Evolutionary conservation across 2,329 filamentous ascomycete genomes (phyloP), one percentile per base, ranked within the genome.

Genomic region (Cladophialophora bantiana): DNA sequence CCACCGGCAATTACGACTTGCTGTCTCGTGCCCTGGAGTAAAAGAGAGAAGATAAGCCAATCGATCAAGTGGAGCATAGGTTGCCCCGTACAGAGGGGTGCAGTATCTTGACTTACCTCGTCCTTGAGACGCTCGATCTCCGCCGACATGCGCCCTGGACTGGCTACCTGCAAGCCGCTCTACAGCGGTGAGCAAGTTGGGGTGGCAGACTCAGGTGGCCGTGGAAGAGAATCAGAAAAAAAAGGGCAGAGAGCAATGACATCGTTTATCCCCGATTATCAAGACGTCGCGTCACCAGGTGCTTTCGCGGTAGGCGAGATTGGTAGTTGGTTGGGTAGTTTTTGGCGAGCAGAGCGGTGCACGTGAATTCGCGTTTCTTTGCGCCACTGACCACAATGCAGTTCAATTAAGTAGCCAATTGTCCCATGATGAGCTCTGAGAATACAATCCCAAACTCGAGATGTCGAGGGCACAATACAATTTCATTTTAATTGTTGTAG

Each of bases 1-100:
- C 86, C 89, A 73, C 89, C 89, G 64, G 89, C 88, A 71, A 86
- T 77, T 58, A 90, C 83, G 68, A 90, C 88, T 77, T 91, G 89
- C 72, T 81, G 79, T 79, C 84, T 86, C 67, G 88, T 88, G 79
- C 89, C 89, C 87, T 89, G 72, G 18, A 26, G 20, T 10, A 38
- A 15, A 15, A n/a, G n/a, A 18, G 13, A 35, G 20, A 61, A 38
- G 40, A 15, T 50, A 36, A 53, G 34, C 10, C 18, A 12, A 36
- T 36, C 15, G 12, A n/a, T 35, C 53, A 38, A 35, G 12, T 50
- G 15, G 7, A 50, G 20, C 4, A 26, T 1, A 12, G 20, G 45
- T 20, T 13, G 26, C 26, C 20, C 10, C 26, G 20, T 13, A 15
- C 18, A 50, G 7, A 50, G 13, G 34, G 26, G 50, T 38, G 40